Percentiles rank a stretch among this genome's conserved stretches.
Conservation (phyloP, 2,329 filamentous ascomycete species). For the Fusarium sp. region DNA sequence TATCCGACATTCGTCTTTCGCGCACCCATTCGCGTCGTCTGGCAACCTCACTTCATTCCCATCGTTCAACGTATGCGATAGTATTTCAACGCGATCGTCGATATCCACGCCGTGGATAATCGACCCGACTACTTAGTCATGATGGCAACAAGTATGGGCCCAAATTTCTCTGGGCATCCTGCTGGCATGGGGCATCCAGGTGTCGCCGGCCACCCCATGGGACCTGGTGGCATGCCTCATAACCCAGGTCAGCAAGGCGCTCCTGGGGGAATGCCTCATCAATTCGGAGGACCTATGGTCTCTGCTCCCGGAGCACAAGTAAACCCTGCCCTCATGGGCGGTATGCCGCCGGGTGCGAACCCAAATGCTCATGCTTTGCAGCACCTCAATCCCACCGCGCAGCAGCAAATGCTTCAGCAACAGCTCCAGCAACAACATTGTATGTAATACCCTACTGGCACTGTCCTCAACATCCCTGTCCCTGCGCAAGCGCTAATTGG, state of each 20-base stretch:
- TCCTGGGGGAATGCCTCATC: constrained; percentile 74
- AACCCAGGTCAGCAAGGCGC: constrained; percentile 76
- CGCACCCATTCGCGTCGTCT: constrained; percentile 23
- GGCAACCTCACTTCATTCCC: constrained; percentile 10
- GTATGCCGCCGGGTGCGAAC: constrained; percentile 75
- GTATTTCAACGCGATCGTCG: constrained; percentile 56
- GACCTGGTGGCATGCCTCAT: constrained; percentile 67
- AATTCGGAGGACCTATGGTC: constrained; percentile 74
- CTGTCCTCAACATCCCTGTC: constrained; percentile 13
- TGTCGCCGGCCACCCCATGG: constrained; percentile 72
- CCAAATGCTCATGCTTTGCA: constrained; percentile 76
- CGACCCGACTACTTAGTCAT: constrained; percentile 60
- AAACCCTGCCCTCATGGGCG: constrained; percentile 79
- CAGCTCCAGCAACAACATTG: constrained; percentile 53
- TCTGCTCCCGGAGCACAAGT: constrained; percentile 78
- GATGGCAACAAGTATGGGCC: constrained; percentile 74
- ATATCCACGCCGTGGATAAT: constrained; percentile 70
- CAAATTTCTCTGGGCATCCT: constrained; percentile 73
- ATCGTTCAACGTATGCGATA: constrained; percentile 53
- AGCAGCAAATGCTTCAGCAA: constrained; percentile 67
- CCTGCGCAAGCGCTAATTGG: constrained; percentile 20
- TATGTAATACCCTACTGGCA: constrained; percentile 35
- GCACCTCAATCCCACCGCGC: constrained; percentile 73
- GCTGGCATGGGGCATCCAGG: constrained; percentile 77
- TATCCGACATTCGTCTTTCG: constrained; percentile 28